Percentiles rank a stretch among this genome's conserved stretches.
Conservation (phyloP, 2,329 filamentous ascomycete genomes). For the Sarocladium oryzae region DNA sequence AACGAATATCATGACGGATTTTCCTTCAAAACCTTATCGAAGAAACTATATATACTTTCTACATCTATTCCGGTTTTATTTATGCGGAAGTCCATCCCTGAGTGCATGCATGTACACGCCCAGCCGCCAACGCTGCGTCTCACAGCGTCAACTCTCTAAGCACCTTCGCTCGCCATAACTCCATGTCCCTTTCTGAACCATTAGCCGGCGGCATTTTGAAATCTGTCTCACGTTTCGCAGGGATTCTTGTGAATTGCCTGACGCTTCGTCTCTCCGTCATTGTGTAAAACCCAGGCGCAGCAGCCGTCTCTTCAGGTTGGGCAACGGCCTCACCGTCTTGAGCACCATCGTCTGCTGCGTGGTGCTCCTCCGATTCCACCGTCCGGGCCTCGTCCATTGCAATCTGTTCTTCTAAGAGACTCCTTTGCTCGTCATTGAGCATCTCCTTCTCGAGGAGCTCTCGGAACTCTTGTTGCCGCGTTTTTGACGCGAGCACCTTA, state of each 20-base stretch:
- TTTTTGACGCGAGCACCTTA: background rate
- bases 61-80: no score
- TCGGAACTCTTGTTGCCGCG: background rate
- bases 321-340: background rate
- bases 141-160: conserved; percentile 25
- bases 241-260: background rate
- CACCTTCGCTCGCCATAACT: conserved; percentile 23
- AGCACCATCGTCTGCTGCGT: background rate
- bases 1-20: background rate
- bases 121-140: background rate
- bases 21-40: background rate
- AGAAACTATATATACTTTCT: background rate
- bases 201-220: background rate
- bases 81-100: no score
- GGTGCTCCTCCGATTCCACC: background rate
- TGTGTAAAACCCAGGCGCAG: background rate
- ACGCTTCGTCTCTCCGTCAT: background rate
- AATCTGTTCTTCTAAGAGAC: background rate
- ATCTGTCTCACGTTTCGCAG: background rate
- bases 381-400: background rate
- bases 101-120: conserved; percentile 7
- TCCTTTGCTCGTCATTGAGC: background rate
- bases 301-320: background rate
- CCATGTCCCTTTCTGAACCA: conserved; percentile 10
- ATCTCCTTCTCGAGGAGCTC: background rate